Evolutionary conservation across 495 filamentous ascomycete genomes (phyloP), one percentile per base, ranked within the genome.

Genomic region (Trichocladium uniseriatum): DNA sequence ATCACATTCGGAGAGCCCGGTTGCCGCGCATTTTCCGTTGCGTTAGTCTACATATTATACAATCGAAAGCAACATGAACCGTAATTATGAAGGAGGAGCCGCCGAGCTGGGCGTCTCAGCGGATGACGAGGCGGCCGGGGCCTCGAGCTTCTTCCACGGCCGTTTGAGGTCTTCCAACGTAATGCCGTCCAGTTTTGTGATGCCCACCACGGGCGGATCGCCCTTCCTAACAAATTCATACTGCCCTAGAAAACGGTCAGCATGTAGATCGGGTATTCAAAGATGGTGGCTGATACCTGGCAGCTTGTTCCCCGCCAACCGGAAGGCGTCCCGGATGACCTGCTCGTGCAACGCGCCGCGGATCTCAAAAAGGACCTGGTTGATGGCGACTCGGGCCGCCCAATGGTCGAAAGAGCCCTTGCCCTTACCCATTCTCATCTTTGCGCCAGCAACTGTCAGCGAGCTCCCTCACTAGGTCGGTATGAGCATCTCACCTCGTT

Each of bases 361-460:
- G 51, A 99, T 69, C 69, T 99, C 92, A 53, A 99, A 88, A 14
- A 97, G 72, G 34, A 99, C 76, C 64, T 87, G 83, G 66, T 83
- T 91, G 48, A 96, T 85, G 11, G 86, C 80, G 51, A 95, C 79
- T 58, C 90, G 81, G 14, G 83, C 75, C 22, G 91, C 87, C 92
- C 92, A 99, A 69, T 92, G 86, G 68, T 97, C 92, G 67, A 97
- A 96, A 53, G 80, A 83, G 55, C 92, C 92, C 71, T 97, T 99
- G 65, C 92, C 92, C 72, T 95, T 97, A 68, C 92, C 94, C 92
- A 99, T 99, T 75, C 94, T 83, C 56, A 82, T 69, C 78, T 80
- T 43, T 18, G 18, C 51, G 7, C 38, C 31, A 27, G 3, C 36
- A 57, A 37, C 58, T 15, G 49, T 65, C 48, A 65, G 60, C 43